These are phyloP conservation scores for Amaranthus tricolor DNA, from an alignment of 179 eudicot genomes.

Conservation along the genomic window DNA sequence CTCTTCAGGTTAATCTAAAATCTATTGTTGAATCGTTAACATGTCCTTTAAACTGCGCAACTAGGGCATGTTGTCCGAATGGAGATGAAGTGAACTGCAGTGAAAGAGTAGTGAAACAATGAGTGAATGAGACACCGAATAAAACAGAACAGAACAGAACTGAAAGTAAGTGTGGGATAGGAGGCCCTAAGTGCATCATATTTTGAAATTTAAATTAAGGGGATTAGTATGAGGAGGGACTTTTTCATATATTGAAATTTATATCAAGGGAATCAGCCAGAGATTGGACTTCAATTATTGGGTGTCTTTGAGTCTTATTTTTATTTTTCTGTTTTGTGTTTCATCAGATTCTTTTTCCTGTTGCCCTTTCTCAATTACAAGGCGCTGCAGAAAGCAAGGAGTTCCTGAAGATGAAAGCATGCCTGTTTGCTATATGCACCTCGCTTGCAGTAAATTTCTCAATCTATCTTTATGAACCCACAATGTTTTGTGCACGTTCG, in stretches of 20 bases:
- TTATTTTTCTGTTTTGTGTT: not conserved
- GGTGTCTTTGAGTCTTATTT: not conserved
- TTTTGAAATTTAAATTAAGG: too few relatives aligned
- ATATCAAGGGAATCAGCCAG: not conserved
- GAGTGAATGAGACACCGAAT: too few relatives aligned
- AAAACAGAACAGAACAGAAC: too few relatives aligned
- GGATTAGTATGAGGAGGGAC: not conserved
- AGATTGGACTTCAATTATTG: not conserved
- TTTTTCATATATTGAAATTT: not conserved
- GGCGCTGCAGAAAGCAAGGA: constrained; percentile 44
- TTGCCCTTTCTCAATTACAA: constrained; percentile 50
- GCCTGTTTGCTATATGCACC: constrained; percentile 71
- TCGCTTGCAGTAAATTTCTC: constrained; percentile 54
- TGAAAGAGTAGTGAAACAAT: too few relatives aligned
- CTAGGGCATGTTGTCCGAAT: too few relatives aligned
- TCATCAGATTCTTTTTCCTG: constrained; percentile 59
- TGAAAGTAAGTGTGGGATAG: too few relatives aligned
- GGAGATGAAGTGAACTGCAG: too few relatives aligned
- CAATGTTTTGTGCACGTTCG: not conserved
- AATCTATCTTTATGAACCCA: not conserved
- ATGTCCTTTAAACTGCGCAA: not conserved
- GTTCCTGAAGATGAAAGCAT: constrained; percentile 57
- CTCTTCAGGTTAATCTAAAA: not conserved
- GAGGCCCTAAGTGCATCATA: too few relatives aligned
- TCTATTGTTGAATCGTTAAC: not conserved